Evolutionary conservation across 257 asterid species (phyloP).

Genomic region (Capsicum rhomboideum): DNA sequence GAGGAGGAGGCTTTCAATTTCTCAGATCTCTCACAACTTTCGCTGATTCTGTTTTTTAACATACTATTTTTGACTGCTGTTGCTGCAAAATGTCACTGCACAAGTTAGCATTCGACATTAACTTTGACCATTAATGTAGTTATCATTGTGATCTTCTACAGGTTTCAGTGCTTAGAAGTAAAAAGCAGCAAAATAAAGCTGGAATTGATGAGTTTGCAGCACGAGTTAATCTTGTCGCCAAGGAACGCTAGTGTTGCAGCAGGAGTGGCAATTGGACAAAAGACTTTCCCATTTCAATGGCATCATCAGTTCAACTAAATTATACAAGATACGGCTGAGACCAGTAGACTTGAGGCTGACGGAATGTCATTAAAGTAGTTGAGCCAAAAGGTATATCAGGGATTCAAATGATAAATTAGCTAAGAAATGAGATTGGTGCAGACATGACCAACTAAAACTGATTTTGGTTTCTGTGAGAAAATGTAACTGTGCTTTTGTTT

Average conservation of each 20-base stretch:
- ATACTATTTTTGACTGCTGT: neutral
- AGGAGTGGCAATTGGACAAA: neutral
- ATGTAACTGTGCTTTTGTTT: too few species aligned
- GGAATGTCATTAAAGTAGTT: neutral
- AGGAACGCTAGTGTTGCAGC: neutral
- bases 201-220: constrained; percentile 42
- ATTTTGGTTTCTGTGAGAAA: neutral
- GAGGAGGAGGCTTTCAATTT: neutral
- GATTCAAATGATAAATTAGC: neutral
- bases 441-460: neutral
- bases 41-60: neutral
- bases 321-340: neutral
- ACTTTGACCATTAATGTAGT: neutral
- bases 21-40: neutral
- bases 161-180: constrained; percentile 47
- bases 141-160: constrained; percentile 5
- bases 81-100: neutral
- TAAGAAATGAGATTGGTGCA: neutral
- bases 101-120: neutral
- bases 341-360: neutral
- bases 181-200: constrained; percentile 24
- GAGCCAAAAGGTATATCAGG: neutral
- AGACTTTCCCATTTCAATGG: neutral
- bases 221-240: constrained; percentile 26
- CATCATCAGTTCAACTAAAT: neutral